Conservation (phyloP, 441 rosid genomes). For the Isatis lusitanica region DNA sequence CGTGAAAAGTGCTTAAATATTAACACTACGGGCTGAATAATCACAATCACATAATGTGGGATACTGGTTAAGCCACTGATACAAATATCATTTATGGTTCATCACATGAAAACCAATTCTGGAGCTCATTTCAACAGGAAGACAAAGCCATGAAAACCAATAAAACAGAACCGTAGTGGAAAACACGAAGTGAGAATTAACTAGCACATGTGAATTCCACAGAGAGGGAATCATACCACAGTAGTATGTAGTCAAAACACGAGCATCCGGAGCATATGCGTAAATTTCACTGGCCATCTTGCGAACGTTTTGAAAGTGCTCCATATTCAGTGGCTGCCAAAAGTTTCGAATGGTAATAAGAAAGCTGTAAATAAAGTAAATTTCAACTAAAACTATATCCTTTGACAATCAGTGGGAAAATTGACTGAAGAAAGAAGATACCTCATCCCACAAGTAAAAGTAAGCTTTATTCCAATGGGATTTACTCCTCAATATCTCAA, state of each 20-base stretch:
- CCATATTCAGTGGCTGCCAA: constrained; percentile 88
- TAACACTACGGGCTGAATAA: neutral
- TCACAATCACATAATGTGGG: neutral
- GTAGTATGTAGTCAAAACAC: constrained; percentile 89
- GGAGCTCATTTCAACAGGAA: constrained; percentile 12
- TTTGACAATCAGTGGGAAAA: neutral
- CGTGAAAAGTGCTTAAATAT: neutral
- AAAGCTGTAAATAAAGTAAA: constrained; percentile 9
- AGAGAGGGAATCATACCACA: constrained; percentile 55
- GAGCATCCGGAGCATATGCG: constrained; percentile 92
- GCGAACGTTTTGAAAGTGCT: constrained; percentile 78
- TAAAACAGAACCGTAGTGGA: neutral
- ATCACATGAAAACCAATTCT: neutral
- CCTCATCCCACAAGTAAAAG: constrained; percentile 97
- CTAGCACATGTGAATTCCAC: neutral
- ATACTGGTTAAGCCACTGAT: neutral
- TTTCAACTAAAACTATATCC: neutral
- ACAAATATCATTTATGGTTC: neutral
- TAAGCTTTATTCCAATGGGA: constrained; percentile 93
- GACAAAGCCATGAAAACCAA: neutral
- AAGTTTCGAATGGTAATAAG: constrained; percentile 8
- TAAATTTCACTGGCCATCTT: constrained; percentile 83
- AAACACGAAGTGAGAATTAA: neutral
- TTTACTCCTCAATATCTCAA: constrained; percentile 83
- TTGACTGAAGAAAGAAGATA: constrained; percentile 18